Evolutionary conservation across 345 rosid genomes (phyloP), one percentile per base, ranked within the genome.

Genomic region (Eucalyptus shirleyi): DNA sequence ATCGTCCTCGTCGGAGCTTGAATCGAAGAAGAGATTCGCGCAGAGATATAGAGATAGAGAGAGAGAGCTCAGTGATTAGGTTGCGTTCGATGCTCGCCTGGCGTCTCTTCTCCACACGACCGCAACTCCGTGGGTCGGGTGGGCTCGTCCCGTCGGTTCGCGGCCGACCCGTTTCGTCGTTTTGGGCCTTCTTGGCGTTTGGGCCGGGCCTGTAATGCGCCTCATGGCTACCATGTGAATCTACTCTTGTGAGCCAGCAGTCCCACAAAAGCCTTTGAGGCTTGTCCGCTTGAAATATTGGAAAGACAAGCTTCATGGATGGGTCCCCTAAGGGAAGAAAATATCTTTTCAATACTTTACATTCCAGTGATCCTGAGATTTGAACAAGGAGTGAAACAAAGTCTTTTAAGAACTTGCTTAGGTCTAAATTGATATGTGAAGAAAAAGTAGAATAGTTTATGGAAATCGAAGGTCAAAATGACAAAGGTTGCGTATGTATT

Each of bases 361-460:
- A 7, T 53, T 0, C 1, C 0, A 0, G 2, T 53, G 24, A 53
- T 53, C 56, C 1, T 53, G 0, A 0, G 0, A 53, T 53, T 0
- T 19, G 1, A 53, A 53, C 11, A 53, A 19, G 10, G 11, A 19
- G 0, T 0, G 24, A 53, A 3, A 53, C 19, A 0, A 53, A 53
- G 59, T 8, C 1, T 21, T 53, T 53, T 53, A 53, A 8, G 11
- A 0, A 21, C 2, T 53, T 53, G 2, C 26, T 53, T 53, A 21
- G 11, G 0, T 53, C 59, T 53, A 53, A 53, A 53, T 53, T 53
- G 59, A 53, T 53, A 19, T 53, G 59, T 1, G 11, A 53, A 53
- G 5, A 1, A 56, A 56, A 56, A 24, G 6, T 23, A 24, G 5
- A 56, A 24, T 24, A 72, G 15, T 37, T 7, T 4, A 72, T 19